Evolutionary conservation across 2,329 filamentous ascomycete genomes (phyloP).

Genomic region (Botrytis squamosa): DNA sequence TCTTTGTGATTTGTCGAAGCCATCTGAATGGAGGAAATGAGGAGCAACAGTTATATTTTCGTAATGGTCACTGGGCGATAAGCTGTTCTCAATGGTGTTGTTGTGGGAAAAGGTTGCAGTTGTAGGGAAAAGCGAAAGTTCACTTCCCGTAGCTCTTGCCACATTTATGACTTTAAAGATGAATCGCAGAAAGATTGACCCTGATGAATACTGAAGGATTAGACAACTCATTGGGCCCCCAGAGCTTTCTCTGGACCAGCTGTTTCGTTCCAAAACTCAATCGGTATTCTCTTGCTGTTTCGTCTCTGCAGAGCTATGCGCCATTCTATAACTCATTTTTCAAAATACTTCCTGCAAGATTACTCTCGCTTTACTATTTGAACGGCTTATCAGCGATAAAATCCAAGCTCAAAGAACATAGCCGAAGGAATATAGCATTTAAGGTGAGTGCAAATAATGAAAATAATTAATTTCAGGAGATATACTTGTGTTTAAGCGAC

Average conservation of each 20-base stretch:
- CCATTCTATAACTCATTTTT: not conserved
- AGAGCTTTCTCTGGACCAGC: no score
- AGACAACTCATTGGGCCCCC: not conserved
- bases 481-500: not conserved
- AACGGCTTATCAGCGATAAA: not conserved
- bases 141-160: slow-evolving; percentile 10
- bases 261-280: not conserved
- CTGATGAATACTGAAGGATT: not conserved
- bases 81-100: not conserved
- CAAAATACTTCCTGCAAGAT: not conserved
- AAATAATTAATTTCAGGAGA: not conserved
- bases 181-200: not conserved
- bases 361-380: not conserved
- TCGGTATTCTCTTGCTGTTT: not conserved
- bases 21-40: not conserved
- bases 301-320: not conserved
- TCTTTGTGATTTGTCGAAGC: not conserved
- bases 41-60: not conserved
- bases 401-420: not conserved
- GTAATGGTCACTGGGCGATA: not conserved
- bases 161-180: not conserved
- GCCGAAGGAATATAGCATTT: not conserved
- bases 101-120: not conserved
- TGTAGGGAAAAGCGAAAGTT: not conserved
- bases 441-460: not conserved